Evolutionary conservation across 768 basidiomycete genomes (phyloP).

Genomic region (Kwoniella heveanensis): DNA sequence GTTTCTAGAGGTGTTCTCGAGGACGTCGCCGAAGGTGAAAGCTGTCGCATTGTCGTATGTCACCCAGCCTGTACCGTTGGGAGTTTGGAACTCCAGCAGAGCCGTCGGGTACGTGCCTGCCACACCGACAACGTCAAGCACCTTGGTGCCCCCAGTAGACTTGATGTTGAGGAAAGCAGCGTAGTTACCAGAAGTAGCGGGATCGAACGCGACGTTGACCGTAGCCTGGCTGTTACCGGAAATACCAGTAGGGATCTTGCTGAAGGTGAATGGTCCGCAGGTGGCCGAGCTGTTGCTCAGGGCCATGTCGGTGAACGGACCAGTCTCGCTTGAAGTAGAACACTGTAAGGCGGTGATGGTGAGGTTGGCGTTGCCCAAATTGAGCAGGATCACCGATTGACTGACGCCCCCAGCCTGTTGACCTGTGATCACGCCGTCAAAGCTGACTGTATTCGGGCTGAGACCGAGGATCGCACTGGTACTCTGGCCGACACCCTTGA

Average conservation of each 20-base stretch:
- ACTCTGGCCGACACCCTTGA: conserved; percentile 18
- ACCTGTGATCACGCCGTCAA: conserved; percentile 20
- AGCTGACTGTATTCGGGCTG: conserved; percentile 22
- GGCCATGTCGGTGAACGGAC: conserved; percentile 8
- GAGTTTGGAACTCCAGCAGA: conserved; percentile 22
- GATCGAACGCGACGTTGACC: conserved; percentile 16
- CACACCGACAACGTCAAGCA: conserved; percentile 13
- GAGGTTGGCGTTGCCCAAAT: conserved; percentile 17
- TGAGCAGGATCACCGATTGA: conserved; percentile 21
- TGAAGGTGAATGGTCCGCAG: conserved; percentile 21
- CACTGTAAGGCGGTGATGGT: conserved; percentile 16
- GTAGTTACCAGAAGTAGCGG: conserved; percentile 15
- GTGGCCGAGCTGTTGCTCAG: not conserved
- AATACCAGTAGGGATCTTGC: conserved; percentile 8
- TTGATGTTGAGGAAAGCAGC: conserved; percentile 16
- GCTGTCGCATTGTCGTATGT: conserved; percentile 18
- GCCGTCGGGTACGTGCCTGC: conserved; percentile 15
- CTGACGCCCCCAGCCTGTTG: conserved; percentile 18
- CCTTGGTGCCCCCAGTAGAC: conserved; percentile 17
- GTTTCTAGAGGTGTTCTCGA: conserved; percentile 17
- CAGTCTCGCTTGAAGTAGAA: conserved; percentile 15
- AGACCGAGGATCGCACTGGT: conserved; percentile 12
- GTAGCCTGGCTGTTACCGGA: conserved; percentile 19
- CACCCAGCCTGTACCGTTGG: conserved; percentile 17
- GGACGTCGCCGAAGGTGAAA: conserved; percentile 21